phyloP scores from a whole-genome alignment of 176 grass and related monocot genomes.

The Pontederia paniculata region DNA sequence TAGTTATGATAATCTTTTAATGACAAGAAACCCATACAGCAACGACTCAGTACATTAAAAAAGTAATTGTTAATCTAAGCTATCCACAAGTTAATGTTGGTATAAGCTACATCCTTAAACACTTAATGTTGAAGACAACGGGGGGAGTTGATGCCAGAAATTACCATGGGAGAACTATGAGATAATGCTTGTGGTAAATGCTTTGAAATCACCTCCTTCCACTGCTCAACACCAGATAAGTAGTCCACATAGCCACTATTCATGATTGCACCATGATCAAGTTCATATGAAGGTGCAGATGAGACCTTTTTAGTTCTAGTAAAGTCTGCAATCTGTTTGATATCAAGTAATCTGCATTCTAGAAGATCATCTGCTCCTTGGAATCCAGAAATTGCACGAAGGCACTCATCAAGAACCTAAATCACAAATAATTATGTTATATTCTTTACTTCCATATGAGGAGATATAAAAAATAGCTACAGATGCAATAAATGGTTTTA shows the following conservation, averaged over 20 bases:
- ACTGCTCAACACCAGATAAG: slow-evolving; percentile 35
- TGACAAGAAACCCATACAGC: no score
- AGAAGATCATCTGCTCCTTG: slow-evolving; percentile 74
- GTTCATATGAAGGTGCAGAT: slow-evolving; percentile 77
- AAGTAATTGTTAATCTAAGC: no score
- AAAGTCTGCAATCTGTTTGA: slow-evolving; percentile 66
- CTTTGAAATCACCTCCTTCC: slow-evolving; percentile 60
- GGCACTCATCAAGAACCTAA: slow-evolving; percentile 83
- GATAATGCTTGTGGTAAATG: slow-evolving; percentile 44
- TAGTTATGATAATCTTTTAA: no score
- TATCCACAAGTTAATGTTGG: no score
- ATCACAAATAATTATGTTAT: slow-evolving; percentile 9
- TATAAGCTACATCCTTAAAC: no score
- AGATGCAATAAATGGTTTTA: no score
- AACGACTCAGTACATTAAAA: no score
- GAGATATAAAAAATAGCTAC: neutral
- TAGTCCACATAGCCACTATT: slow-evolving; percentile 33
- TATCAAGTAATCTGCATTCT: slow-evolving; percentile 75
- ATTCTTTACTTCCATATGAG: neutral
- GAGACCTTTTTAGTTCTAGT: slow-evolving; percentile 62
- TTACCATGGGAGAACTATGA: slow-evolving; percentile 65
- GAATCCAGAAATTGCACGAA: slow-evolving; percentile 90
- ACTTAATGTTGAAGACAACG: no score
- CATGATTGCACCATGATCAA: slow-evolving; percentile 28
- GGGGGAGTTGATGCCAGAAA: slow-evolving; percentile 14